Conservation (phyloP, 1,139 yeast genomes). For the Pichia sp. region DNA sequence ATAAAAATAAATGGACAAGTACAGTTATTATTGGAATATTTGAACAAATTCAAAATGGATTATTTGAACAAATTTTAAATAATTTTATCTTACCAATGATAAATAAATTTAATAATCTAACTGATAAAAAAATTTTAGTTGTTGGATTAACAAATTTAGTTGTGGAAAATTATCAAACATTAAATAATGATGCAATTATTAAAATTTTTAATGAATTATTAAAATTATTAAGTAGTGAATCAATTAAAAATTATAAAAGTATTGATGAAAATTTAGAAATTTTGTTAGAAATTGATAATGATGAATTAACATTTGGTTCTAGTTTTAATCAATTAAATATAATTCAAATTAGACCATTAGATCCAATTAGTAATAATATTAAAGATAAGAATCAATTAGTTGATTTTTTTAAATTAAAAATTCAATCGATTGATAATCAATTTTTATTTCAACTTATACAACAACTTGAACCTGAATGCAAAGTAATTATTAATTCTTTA, state of each 20-base stretch:
- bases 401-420: slow-evolving; percentile 32
- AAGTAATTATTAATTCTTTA: slow-evolving; percentile 31
- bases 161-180: slow-evolving; percentile 29
- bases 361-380: slow-evolving; percentile 54
- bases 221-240: slow-evolving; percentile 38
- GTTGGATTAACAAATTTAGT: slow-evolving; percentile 68
- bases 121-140: slow-evolving; percentile 70
- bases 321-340: slow-evolving; percentile 69
- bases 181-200: slow-evolving; percentile 35
- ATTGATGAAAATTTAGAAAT: slow-evolving; percentile 28
- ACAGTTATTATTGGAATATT: slow-evolving; percentile 50
- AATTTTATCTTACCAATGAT: slow-evolving; percentile 63
- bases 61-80: slow-evolving; percentile 32
- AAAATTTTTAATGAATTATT: slow-evolving; percentile 50
- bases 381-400: slow-evolving; percentile 27
- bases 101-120: slow-evolving; percentile 55
- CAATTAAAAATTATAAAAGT: slow-evolving; percentile 30
- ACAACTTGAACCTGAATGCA: slow-evolving; percentile 31
- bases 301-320: slow-evolving; percentile 75
- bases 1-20: slow-evolving; percentile 34
- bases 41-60: slow-evolving; percentile 55
- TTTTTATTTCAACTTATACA: slow-evolving; percentile 5
- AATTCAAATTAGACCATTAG: slow-evolving; percentile 54
- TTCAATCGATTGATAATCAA: slow-evolving; percentile 22
- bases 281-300: slow-evolving; percentile 52